Evolutionary conservation across 1,139 yeast species (phyloP).

Genomic region (Scheffersomyces illinoinensis): DNA sequence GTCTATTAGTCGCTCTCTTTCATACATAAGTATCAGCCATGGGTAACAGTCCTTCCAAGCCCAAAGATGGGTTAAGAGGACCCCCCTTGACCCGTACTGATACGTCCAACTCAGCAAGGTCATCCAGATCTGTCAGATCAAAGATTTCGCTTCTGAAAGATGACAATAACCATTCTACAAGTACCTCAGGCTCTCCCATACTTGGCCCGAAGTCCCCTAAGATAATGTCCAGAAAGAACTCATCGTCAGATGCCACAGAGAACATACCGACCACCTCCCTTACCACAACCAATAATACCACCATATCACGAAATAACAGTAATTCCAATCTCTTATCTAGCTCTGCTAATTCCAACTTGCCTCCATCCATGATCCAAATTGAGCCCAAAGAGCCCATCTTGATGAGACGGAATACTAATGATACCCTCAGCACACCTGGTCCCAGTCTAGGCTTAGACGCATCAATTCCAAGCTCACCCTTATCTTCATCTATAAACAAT

Average conservation of each 20-base stretch:
- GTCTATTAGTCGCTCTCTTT: background rate
- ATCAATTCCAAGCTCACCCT: background rate
- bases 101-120: constrained; percentile 52
- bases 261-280: constrained; percentile 10
- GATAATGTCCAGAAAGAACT: constrained; percentile 40
- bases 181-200: constrained; percentile 14
- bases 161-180: constrained; percentile 18
- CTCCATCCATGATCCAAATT: constrained; percentile 69
- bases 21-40: constrained; percentile 15
- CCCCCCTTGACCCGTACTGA: constrained; percentile 55
- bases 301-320: constrained; percentile 12
- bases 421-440: constrained; percentile 9
- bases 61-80: constrained; percentile 23
- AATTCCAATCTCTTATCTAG: constrained; percentile 9
- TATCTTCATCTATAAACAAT: constrained; percentile 5
- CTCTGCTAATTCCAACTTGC: constrained; percentile 32
- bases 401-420: constrained; percentile 42
- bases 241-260: constrained; percentile 17
- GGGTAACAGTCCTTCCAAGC: constrained; percentile 50
- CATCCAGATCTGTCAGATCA: constrained; percentile 50
- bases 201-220: constrained; percentile 34
- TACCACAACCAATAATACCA: constrained; percentile 5
- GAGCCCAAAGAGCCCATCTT: constrained; percentile 73
- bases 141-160: constrained; percentile 39
- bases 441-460: background rate